Conservation (phyloP, 352 stramenopile genomes). For the Globisporangium parvum region DNA sequence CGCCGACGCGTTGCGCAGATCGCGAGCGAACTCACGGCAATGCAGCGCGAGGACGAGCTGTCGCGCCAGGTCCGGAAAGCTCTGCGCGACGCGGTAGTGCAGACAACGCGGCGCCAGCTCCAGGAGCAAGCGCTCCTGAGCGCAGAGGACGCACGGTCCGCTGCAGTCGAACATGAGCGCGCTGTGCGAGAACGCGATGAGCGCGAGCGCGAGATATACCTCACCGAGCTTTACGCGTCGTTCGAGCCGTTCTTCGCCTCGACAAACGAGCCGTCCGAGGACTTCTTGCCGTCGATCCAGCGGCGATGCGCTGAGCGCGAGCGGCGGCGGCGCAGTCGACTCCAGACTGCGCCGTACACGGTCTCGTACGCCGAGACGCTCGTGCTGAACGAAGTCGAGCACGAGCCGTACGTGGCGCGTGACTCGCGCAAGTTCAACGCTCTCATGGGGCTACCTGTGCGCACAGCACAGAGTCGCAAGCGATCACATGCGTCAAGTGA, state of each 20-base stretch:
- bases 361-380: conserved; percentile 34
- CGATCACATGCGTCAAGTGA: conserved; percentile 29
- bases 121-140: conserved; percentile 40
- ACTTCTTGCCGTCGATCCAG: conserved; percentile 44
- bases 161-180: conserved; percentile 20
- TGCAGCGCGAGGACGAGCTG: conserved; percentile 40
- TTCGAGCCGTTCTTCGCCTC: conserved; percentile 47
- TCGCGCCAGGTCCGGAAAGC: conserved; percentile 20
- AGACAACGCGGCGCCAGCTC: conserved; percentile 32
- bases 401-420: conserved; percentile 40
- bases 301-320: conserved; percentile 25
- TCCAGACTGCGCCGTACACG: conserved; percentile 22
- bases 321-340: background rate
- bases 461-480: conserved; percentile 23
- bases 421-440: conserved; percentile 52
- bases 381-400: conserved; percentile 35
- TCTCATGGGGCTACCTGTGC: conserved; percentile 39
- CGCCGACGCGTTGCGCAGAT: conserved; percentile 23
- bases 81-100: conserved; percentile 17
- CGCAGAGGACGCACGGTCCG: conserved; percentile 41
- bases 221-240: conserved; percentile 50
- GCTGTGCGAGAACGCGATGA: conserved; percentile 22
- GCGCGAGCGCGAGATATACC: conserved; percentile 18
- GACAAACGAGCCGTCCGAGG: conserved; percentile 32
- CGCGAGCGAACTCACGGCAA: conserved; percentile 26